Base-by-base conservation (phyloP, 306 rosid species). In the Cucumis hystrix region DNA sequence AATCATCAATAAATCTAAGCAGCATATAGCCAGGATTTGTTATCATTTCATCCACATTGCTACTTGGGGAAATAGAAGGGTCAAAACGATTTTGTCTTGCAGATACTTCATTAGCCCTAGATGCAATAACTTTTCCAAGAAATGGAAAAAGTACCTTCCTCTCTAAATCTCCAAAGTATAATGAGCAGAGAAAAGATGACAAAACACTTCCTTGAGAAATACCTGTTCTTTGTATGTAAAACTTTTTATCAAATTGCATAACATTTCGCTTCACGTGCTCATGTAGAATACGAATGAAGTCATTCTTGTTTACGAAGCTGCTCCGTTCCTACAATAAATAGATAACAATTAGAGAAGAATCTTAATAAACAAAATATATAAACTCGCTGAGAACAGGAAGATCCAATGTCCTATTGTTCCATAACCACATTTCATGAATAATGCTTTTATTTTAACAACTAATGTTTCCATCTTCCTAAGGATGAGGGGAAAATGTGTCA, bases 191-290 rank as follows among this genome's bases (percentile, higher is more conserved):
- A 83, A 94, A 80, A 75, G 97, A 66, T 4, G 98, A 94, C 74
- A 89, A 78, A 85, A 95, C 69, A 64, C 98, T 96, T 89, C 98
- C 97, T 84, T 92, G 98, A 75, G 96, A 85, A 87, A 95, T 92
- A 63, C 98, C 96, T 47, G 89, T 85, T 69, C 81, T 83, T 90
- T 89, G 97, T 87, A 90, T 67, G 86, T 85, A 94, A 77, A 92
- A 89, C 58, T 83, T 92, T 63, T 88, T 87, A 83, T 88, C 87
- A 40, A 94, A 88, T 67, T 65, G 91, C 83, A 94, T 71, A 45
- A 94, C 90, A 87, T 94, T 94, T 81, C 49, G 82, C 88, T 92
- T 90, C 80, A 94, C 86, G 43, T 92, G 96, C 85, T 92, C 89
- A 45, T 61, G 76, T 35, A 94, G 78, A 78, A 60, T 9, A 41